Percentiles rank a stretch among this genome's conserved stretches.
phyloP scores from a whole-genome alignment of 495 filamentous ascomycete species.

The Trichoderma gamsii region DNA sequence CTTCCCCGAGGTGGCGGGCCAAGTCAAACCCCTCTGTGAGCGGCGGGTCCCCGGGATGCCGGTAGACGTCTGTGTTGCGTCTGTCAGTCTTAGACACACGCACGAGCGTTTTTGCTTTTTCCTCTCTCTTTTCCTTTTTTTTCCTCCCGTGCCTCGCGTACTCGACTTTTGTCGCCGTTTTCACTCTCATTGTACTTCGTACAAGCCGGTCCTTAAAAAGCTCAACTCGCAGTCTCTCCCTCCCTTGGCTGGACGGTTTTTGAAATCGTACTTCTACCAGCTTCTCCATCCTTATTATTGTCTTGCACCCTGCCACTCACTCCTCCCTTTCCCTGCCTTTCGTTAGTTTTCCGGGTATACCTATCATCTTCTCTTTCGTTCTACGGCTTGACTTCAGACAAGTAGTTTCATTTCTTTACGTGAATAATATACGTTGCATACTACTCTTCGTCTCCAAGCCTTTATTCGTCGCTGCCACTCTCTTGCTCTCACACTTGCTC shows the following conservation, averaged over 20 bases:
- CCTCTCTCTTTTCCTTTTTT: background rate
- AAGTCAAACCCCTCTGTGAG: background rate
- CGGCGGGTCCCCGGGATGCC: conserved; percentile 5
- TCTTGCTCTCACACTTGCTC: background rate
- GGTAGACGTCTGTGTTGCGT: background rate
- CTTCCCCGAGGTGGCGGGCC: conserved; percentile 4
- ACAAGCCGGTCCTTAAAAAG: background rate
- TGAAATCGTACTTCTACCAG: background rate
- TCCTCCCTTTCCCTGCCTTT: conserved; percentile 8
- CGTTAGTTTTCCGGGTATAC: background rate
- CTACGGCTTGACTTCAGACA: background rate
- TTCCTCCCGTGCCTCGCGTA: background rate
- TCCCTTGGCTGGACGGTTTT: background rate
- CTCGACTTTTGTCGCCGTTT: conserved; percentile 2
- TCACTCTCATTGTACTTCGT: background rate
- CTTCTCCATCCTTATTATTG: background rate
- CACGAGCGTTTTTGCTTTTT: background rate
- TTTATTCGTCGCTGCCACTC: background rate
- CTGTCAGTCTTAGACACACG: conserved; percentile 4
- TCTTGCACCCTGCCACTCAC: conserved; percentile 4
- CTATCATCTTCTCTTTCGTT: background rate
- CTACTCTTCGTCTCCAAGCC: background rate
- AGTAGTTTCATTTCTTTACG: conserved; percentile 4
- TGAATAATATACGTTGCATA: background rate
- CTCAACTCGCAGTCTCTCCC: background rate